Percentiles rank a stretch among this genome's conserved stretches.
Evolutionary conservation across 768 basidiomycete species (phyloP).

Genomic region (Crassisporium funariophilum): DNA sequence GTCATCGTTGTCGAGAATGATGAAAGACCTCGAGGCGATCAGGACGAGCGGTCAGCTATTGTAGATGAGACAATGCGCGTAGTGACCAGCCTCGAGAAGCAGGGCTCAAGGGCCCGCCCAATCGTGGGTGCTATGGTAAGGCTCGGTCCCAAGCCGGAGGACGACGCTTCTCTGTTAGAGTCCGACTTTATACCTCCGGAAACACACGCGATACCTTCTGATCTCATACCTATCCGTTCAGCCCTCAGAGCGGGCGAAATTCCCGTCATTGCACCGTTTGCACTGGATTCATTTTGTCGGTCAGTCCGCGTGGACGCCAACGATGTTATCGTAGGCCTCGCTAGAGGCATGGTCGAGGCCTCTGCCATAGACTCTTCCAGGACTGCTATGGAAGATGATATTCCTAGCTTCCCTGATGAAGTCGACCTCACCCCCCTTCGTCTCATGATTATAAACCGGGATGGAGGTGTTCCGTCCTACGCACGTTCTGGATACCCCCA

Average conservation of each 20-base stretch:
- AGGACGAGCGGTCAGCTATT: constrained; percentile 65
- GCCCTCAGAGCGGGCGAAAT: constrained; percentile 94
- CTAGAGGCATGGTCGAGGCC: constrained; percentile 79
- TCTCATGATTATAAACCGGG: constrained; percentile 95
- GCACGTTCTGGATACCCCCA: constrained; percentile 94
- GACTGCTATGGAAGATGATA: constrained; percentile 34
- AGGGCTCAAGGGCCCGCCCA: constrained; percentile 86
- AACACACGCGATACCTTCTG: constrained; percentile 77
- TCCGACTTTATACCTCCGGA: constrained; percentile 54
- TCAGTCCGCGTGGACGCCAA: constrained; percentile 86
- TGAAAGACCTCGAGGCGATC: constrained; percentile 64
- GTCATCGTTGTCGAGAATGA: constrained; percentile 96
- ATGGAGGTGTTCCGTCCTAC: constrained; percentile 97
- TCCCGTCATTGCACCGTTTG: constrained; percentile 92
- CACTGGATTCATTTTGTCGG: constrained; percentile 87
- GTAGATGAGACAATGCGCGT: constrained; percentile 86
- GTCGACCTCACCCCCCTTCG: constrained; percentile 90
- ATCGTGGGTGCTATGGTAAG: constrained; percentile 85
- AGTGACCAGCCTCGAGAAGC: constrained; percentile 77
- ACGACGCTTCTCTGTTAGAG: constrained; percentile 30
- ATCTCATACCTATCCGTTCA: constrained; percentile 82
- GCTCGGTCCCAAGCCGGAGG: constrained; percentile 72
- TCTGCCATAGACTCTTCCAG: constrained; percentile 31
- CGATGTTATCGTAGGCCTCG: constrained; percentile 85
- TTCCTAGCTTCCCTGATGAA: constrained; percentile 46